Conservation (phyloP, 192 early-diverging fungal genomes). For the Neocallimastix lanati region DNA sequence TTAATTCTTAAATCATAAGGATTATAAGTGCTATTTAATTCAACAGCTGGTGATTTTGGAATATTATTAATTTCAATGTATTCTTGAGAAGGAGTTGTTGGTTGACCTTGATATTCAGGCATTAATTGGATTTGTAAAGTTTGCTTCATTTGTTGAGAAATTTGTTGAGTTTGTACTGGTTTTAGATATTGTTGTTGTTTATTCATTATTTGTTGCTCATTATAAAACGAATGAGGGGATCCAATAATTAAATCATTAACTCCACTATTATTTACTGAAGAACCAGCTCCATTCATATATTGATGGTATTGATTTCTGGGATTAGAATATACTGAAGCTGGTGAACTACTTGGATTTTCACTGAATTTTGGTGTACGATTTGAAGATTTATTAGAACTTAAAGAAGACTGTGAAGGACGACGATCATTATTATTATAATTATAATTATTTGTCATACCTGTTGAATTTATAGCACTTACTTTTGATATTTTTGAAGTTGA, state of each 20-base stretch:
- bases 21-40: background rate
- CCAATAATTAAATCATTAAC: background rate
- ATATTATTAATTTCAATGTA: background rate
- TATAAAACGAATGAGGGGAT: background rate
- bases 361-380: background rate
- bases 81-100: background rate
- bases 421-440: background rate
- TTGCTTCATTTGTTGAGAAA: background rate
- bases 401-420: background rate
- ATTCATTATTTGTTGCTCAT: background rate
- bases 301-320: background rate
- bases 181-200: background rate
- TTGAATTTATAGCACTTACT: background rate
- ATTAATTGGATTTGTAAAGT: background rate
- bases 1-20: background rate
- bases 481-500: background rate
- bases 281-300: background rate
- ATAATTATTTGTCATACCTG: no score
- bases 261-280: background rate
- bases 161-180: background rate
- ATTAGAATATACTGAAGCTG: background rate
- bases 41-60: background rate
- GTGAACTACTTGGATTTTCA: background rate
- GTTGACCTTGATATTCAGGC: background rate
- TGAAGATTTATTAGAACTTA: background rate